Evolutionary conservation across 306 rosid species (phyloP), one percentile per base, ranked within the genome.

Genomic region (Castanea mollissima): DNA sequence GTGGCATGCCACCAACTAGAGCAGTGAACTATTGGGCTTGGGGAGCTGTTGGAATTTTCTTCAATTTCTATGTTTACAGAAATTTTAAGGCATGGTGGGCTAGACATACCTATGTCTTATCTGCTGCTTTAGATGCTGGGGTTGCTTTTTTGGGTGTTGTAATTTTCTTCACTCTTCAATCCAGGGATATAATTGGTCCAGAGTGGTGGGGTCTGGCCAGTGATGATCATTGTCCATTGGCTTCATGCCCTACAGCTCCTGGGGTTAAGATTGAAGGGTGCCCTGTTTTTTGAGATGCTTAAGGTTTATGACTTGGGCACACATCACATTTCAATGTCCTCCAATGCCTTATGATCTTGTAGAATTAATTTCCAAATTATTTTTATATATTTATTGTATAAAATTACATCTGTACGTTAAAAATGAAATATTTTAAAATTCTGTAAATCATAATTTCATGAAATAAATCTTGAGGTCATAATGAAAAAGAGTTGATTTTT

Each of bases 71-170:
- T 23, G 60, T 92, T 11, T 92, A 84, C 46, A 73, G 64, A 0
- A 84, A 55, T 57, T 79, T 72, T 64, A 89, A 89, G 82, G 76
- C 73, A 0, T 89, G 97, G 92, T 94, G 97, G 98, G 96, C 90
- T 3, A 79, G 91, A 16, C 90, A 92, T 11, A 94, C 85, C 56
- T 92, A 90, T 79, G 87, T 94, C 38, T 77, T 92, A 0, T 89
- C 98, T 3, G 97, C 94, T 38, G 97, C 83, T 29, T 76, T 94
- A 12, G 96, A 92, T 74, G 92, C 96, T 58, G 92, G 97, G 0
- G 75, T 89, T 63, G 94, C 98, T 64, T 89, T 91, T 38, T 73
- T 79, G 77, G 94, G 81, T 2, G 82, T 89, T 13, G 5, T 88
- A 1, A 74, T 92, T 15, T 90, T 81, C 74, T 91, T 94, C 31